Evolutionary conservation across 306 rosid genomes (phyloP).

Genomic region (Spatholobus suberectus): DNA sequence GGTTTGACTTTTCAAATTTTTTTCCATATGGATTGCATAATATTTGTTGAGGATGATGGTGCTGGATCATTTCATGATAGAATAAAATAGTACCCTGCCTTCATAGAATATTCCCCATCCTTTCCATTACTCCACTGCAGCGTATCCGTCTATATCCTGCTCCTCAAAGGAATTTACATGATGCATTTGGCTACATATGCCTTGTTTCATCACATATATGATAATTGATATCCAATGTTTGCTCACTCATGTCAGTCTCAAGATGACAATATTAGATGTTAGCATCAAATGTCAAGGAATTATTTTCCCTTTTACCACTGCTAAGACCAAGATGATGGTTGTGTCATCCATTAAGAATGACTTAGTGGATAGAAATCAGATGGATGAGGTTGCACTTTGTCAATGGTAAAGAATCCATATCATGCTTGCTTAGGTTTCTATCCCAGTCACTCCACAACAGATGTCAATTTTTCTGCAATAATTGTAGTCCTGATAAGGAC

Average conservation of each 20-base stretch:
- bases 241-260: not conserved
- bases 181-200: too few relatives aligned
- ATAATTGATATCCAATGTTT: not conserved
- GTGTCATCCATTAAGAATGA: not conserved
- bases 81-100: too few relatives aligned
- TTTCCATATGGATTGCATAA: too few relatives aligned
- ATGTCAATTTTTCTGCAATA: not conserved
- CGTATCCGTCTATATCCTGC: too few relatives aligned
- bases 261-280: not conserved
- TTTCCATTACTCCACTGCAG: too few relatives aligned
- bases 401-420: not conserved
- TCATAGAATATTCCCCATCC: too few relatives aligned
- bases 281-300: not conserved
- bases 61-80: too few relatives aligned
- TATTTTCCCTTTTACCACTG: not conserved
- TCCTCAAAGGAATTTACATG: too few relatives aligned
- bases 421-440: slow-evolving; percentile 27
- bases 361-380: not conserved
- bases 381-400: not conserved
- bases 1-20: too few relatives aligned
- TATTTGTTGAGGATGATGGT: too few relatives aligned
- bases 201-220: not conserved
- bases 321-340: not conserved
- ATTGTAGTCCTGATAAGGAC: not conserved
- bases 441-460: slow-evolving; percentile 15